phyloP scores from a whole-genome alignment of 805 yeast genomes.

The Zygosaccharomyces pseudorouxii region DNA sequence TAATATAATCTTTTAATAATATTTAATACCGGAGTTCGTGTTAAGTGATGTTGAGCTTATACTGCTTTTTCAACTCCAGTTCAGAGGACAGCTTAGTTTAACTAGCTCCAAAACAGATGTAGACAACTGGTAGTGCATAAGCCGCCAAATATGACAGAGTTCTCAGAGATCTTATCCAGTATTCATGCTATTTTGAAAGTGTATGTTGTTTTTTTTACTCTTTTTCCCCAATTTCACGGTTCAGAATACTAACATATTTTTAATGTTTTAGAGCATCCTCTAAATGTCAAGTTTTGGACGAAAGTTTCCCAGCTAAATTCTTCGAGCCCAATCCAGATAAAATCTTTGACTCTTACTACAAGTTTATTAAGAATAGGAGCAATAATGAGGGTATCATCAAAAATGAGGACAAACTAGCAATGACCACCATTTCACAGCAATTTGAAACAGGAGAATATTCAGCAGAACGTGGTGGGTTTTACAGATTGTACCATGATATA shows the following conservation, averaged over 20 bases:
- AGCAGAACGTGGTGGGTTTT: slow-evolving; percentile 39
- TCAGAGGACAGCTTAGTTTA: background rate
- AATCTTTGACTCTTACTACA: slow-evolving; percentile 42
- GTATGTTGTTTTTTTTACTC: slow-evolving; percentile 14
- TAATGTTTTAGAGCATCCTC: slow-evolving; percentile 23
- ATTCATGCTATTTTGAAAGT: slow-evolving; percentile 22
- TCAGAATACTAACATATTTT: slow-evolving; percentile 14
- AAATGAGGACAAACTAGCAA: slow-evolving; percentile 23
- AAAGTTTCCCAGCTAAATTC: slow-evolving; percentile 44
- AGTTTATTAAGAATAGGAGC: slow-evolving; percentile 32
- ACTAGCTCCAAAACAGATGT: background rate
- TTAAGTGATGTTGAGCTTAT: background rate
- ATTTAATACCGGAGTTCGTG: background rate
- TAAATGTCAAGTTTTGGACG: slow-evolving; percentile 32
- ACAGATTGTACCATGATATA: slow-evolving; percentile 62
- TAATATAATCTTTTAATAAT: no score
- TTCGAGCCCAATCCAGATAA: slow-evolving; percentile 42
- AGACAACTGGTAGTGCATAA: no score
- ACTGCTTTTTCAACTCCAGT: background rate
- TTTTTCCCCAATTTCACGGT: background rate
- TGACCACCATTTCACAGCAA: slow-evolving; percentile 43
- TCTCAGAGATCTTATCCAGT: slow-evolving; percentile 13
- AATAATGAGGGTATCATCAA: slow-evolving; percentile 20
- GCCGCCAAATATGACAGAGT: slow-evolving; percentile 4
- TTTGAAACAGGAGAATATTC: slow-evolving; percentile 39